A percentile compares a stretch with the other conserved stretches of the same genome.
Evolutionary conservation across 768 basidiomycete genomes (phyloP).

Genomic region (Boletus rubropictus): DNA sequence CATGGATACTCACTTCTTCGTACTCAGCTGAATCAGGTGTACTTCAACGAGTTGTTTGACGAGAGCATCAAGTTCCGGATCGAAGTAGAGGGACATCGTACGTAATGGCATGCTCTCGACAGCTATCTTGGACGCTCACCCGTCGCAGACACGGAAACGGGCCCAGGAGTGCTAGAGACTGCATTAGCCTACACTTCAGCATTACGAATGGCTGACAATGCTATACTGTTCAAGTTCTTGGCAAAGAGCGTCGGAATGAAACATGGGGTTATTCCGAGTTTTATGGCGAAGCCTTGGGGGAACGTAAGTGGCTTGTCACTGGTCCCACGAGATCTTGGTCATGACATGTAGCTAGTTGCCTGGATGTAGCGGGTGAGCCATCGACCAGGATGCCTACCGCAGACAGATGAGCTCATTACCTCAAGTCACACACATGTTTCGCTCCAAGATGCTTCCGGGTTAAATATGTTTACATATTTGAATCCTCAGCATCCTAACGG

Average conservation of each 20-base stretch:
- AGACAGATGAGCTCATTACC: neutral
- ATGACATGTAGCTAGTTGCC: slow-evolving; percentile 55
- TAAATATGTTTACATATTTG: slow-evolving; percentile 74
- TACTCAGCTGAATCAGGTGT: slow-evolving; percentile 82
- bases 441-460: slow-evolving; percentile 58
- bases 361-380: slow-evolving; percentile 82
- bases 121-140: slow-evolving; percentile 1
- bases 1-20: slow-evolving; percentile 94
- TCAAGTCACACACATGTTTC: slow-evolving; percentile 88
- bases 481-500: slow-evolving; percentile 57
- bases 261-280: slow-evolving; percentile 84
- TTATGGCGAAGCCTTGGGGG: slow-evolving; percentile 98
- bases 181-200: slow-evolving; percentile 82
- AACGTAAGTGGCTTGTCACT: slow-evolving; percentile 49
- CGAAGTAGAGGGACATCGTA: slow-evolving; percentile 83
- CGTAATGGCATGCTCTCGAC: slow-evolving; percentile 15
- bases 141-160: slow-evolving; percentile 79
- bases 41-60: slow-evolving; percentile 88
- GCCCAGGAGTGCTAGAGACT: slow-evolving; percentile 83
- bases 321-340: slow-evolving; percentile 1
- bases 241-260: slow-evolving; percentile 92
- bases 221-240: slow-evolving; percentile 85
- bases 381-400: slow-evolving; percentile 6
- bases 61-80: slow-evolving; percentile 66
- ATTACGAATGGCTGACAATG: slow-evolving; percentile 83